Evolutionary conservation across 495 filamentous ascomycete species (phyloP).

Genomic region (Daldinia vernicosa): DNA sequence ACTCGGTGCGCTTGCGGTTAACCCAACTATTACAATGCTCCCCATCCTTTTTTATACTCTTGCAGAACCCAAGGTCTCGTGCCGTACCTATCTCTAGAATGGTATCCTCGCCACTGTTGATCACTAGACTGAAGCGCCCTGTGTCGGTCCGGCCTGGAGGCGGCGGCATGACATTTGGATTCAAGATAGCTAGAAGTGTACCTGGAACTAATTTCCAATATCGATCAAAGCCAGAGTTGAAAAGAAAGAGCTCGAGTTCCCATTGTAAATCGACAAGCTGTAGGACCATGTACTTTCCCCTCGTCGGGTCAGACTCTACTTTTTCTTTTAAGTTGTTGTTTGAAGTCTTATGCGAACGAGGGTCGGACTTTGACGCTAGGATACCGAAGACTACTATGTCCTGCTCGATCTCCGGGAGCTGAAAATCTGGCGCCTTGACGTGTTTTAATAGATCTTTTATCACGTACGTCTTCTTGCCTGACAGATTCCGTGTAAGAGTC

Average conservation of each 20-base stretch:
- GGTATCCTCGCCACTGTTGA: conserved; percentile 85
- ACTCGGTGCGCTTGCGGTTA: conserved; percentile 84
- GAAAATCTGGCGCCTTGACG: conserved; percentile 85
- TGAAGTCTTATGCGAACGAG: conserved; percentile 72
- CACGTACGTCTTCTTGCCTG: conserved; percentile 76
- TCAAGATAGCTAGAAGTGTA: conserved; percentile 91
- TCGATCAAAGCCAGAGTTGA: conserved; percentile 86
- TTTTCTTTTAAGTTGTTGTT: conserved; percentile 47
- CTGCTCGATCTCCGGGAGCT: conserved; percentile 81
- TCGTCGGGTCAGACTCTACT: conserved; percentile 55
- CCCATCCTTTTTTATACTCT: conserved; percentile 83
- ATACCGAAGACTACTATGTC: conserved; percentile 90
- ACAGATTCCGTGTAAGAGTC: conserved; percentile 75
- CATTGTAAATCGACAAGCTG: conserved; percentile 87
- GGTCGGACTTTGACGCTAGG: conserved; percentile 85
- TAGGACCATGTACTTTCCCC: conserved; percentile 89
- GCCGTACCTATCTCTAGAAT: conserved; percentile 88
- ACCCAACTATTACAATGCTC: conserved; percentile 84
- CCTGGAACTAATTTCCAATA: conserved; percentile 91
- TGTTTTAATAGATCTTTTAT: conserved; percentile 84
- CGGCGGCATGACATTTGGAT: conserved; percentile 89
- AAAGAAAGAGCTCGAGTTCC: conserved; percentile 91
- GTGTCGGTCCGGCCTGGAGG: conserved; percentile 74
- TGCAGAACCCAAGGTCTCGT: conserved; percentile 90
- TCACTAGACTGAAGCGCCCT: conserved; percentile 80